Conservation (phyloP, 1,284 basidiomycete species). For the Moniliella sp. region DNA sequence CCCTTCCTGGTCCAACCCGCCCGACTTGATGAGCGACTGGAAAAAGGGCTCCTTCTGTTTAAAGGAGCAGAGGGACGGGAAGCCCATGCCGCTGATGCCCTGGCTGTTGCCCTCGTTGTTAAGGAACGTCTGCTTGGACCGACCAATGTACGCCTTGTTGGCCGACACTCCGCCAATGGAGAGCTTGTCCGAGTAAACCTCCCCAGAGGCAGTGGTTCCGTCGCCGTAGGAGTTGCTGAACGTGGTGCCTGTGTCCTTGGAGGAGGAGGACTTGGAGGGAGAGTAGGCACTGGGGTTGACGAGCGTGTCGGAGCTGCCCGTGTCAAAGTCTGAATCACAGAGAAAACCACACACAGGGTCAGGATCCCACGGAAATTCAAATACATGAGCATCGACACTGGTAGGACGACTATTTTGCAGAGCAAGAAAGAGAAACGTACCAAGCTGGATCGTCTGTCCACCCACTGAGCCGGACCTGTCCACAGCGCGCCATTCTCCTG, state of each 20-base stretch:
- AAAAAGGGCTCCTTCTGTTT: neutral
- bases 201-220: conserved; percentile 1
- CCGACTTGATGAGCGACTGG: neutral
- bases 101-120: neutral
- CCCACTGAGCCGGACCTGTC: too few relatives aligned
- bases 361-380: too few relatives aligned
- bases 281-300: conserved; percentile 1
- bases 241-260: neutral
- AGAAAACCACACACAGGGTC: too few relatives aligned
- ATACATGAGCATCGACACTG: too few relatives aligned
- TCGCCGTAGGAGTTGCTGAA: conserved; percentile 1
- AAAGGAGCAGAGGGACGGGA: neutral
- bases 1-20: neutral
- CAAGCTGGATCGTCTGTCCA: too few relatives aligned
- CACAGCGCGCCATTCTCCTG: too few relatives aligned
- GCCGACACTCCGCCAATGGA: conserved; percentile 1
- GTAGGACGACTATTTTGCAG: too few relatives aligned
- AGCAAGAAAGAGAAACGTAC: too few relatives aligned
- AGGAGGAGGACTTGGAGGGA: neutral
- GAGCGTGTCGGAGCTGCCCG: neutral
- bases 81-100: conserved; percentile 1
- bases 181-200: conserved; percentile 1
- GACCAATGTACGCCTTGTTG: neutral
- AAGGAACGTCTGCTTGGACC: neutral
- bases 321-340: too few relatives aligned